phyloP scores from a whole-genome alignment of 202 grass and related monocot species.

The Hordeum pubiflorum region DNA sequence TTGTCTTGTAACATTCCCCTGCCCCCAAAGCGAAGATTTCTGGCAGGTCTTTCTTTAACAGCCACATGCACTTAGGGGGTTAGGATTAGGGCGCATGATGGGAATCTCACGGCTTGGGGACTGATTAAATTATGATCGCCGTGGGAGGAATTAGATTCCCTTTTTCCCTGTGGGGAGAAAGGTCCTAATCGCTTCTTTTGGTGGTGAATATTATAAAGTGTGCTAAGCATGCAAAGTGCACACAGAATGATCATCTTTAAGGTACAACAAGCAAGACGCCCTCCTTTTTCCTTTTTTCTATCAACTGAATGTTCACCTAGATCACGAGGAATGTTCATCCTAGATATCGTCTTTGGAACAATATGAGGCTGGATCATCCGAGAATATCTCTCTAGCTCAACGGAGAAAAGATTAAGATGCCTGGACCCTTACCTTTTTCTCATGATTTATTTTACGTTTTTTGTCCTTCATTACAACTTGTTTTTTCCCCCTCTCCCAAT shows the following conservation, averaged over 20 bases:
- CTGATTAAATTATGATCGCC: constrained; percentile 23
- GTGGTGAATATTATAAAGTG: constrained; percentile 64
- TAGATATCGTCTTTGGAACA: constrained; percentile 43
- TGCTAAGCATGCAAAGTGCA: constrained; percentile 57
- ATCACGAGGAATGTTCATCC: constrained; percentile 57
- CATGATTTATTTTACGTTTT: neutral
- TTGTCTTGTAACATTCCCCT: neutral
- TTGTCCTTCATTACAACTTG: neutral
- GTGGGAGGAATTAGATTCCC: constrained; percentile 42
- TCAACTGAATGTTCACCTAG: constrained; percentile 56
- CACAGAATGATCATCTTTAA: constrained; percentile 68
- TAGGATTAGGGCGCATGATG: neutral
- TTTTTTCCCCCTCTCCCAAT: constrained; percentile 12
- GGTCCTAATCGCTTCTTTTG: constrained; percentile 74
- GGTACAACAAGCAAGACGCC: constrained; percentile 34
- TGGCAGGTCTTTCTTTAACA: constrained; percentile 47
- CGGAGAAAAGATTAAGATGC: constrained; percentile 28
- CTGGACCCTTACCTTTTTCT: constrained; percentile 14
- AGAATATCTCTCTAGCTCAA: constrained; percentile 35
- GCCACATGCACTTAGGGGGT: neutral
- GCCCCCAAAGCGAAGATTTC: constrained; percentile 19
- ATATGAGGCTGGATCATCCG: constrained; percentile 50
- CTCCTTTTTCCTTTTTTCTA: constrained; percentile 42
- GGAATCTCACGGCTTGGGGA: constrained; percentile 14
- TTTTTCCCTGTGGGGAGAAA: constrained; percentile 41